A percentile compares a stretch with the other conserved stretches of the same genome.
Conservation (phyloP, 306 rosid genomes). For the Mucuna pruriens region DNA sequence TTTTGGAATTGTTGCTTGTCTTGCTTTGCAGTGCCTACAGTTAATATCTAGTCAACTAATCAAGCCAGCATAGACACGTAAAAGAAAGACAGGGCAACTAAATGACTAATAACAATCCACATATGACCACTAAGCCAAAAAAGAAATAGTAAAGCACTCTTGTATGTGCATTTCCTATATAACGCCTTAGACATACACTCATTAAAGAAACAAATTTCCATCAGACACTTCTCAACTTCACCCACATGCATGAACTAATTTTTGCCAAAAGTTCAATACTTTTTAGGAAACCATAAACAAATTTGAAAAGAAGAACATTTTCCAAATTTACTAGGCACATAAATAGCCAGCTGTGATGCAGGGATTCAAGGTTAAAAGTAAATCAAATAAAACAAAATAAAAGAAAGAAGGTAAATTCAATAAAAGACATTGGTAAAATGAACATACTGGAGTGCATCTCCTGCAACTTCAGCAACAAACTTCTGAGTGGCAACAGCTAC, state of each 20-base stretch:
- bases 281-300: not conserved
- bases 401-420: constrained; percentile 12
- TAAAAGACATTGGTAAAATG: not conserved
- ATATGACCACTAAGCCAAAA: not conserved
- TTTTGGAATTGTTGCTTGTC: constrained; percentile 81
- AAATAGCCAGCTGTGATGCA: not conserved
- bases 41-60: constrained; percentile 40
- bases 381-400: not conserved
- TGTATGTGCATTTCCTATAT: not conserved
- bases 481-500: constrained; percentile 91
- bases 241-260: not conserved
- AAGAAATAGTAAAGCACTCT: constrained; percentile 14
- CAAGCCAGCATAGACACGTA: not conserved
- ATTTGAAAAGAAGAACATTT: not conserved
- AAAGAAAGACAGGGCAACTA: constrained; percentile 2
- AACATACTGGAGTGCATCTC: constrained; percentile 74
- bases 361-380: not conserved
- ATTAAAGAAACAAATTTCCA: not conserved
- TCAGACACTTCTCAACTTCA: not conserved
- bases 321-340: not conserved
- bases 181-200: not conserved
- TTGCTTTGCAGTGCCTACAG: constrained; percentile 90
- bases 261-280: not conserved
- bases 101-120: constrained; percentile 4
- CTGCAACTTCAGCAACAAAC: constrained; percentile 88